Evolutionary conservation across 164 flowering plant genomes (phyloP).

Genomic region (Amborella trichopoda): DNA sequence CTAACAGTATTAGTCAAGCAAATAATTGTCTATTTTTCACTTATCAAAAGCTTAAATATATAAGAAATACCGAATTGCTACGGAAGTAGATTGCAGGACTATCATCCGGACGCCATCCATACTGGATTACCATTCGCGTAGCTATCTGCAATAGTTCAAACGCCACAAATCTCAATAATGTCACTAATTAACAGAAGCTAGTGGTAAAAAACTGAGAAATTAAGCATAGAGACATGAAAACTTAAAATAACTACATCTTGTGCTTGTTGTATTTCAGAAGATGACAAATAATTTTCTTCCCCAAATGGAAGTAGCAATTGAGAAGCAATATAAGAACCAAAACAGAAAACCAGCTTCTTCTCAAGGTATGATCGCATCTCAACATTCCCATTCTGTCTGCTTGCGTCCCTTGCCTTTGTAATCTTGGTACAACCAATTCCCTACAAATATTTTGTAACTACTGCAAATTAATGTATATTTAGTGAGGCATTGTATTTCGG

Average conservation of each 20-base stretch:
- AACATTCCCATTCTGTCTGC: slow-evolving; percentile 53
- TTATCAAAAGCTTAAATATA: neutral
- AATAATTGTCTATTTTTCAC: neutral
- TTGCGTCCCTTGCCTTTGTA: slow-evolving; percentile 59
- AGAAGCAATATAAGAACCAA: slow-evolving; percentile 85
- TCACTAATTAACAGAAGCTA: neutral
- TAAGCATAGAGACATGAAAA: neutral
- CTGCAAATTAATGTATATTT: neutral
- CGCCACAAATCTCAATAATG: too few species aligned
- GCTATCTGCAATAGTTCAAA: slow-evolving; percentile 57
- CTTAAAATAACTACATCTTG: slow-evolving; percentile 71
- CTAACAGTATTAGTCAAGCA: too few species aligned
- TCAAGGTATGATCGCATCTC: slow-evolving; percentile 86
- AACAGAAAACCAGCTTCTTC: slow-evolving; percentile 90
- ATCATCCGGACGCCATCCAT: slow-evolving; percentile 97
- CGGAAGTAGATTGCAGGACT: slow-evolving; percentile 64
- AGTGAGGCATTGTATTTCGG: neutral
- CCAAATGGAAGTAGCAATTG: slow-evolving; percentile 86
- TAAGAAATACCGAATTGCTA: slow-evolving; percentile 48
- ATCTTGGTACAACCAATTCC: slow-evolving; percentile 95
- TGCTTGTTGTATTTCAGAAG: slow-evolving; percentile 69
- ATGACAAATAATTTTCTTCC: slow-evolving; percentile 76
- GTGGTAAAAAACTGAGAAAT: neutral
- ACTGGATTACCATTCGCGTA: slow-evolving; percentile 89
- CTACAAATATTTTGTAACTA: slow-evolving; percentile 21